Conservation (phyloP, 495 filamentous ascomycete species). For the Neurospora sp. region DNA sequence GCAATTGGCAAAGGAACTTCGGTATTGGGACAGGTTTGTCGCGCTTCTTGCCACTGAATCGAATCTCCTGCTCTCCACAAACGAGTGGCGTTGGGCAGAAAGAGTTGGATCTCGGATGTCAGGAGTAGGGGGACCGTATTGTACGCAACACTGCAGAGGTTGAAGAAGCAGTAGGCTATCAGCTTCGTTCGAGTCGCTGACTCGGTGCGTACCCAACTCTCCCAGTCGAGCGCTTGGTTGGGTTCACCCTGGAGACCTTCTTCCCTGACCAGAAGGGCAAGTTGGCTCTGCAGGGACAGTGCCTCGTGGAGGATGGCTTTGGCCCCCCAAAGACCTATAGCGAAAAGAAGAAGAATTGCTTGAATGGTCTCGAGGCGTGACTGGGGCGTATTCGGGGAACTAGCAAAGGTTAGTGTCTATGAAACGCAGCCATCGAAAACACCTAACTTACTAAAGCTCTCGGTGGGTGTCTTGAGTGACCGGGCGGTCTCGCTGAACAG, state of each 20-base stretch:
- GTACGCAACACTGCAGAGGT: slow-evolving; percentile 48
- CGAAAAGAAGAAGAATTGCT: slow-evolving; percentile 45
- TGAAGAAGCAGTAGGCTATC: slow-evolving; percentile 50
- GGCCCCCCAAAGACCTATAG: slow-evolving; percentile 47
- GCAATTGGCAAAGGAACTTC: slow-evolving; percentile 43
- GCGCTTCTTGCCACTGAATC: slow-evolving; percentile 41
- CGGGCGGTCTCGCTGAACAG: slow-evolving; percentile 39
- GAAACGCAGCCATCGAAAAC: not conserved
- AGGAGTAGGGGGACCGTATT: slow-evolving; percentile 48
- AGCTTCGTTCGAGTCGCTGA: slow-evolving; percentile 44
- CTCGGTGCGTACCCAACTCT: slow-evolving; percentile 49
- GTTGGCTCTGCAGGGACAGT: slow-evolving; percentile 40
- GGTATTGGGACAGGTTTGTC: slow-evolving; percentile 29
- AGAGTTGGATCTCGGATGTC: slow-evolving; percentile 52
- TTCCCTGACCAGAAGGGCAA: slow-evolving; percentile 45
- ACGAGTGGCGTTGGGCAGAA: slow-evolving; percentile 45
- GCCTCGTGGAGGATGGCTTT: slow-evolving; percentile 49
- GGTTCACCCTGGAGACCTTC: slow-evolving; percentile 37
- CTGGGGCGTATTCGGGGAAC: slow-evolving; percentile 41
- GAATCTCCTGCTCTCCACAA: slow-evolving; percentile 42
- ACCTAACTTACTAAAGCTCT: slow-evolving; percentile 36
- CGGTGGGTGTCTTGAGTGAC: slow-evolving; percentile 43
- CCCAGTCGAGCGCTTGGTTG: slow-evolving; percentile 37
- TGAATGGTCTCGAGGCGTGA: slow-evolving; percentile 47
- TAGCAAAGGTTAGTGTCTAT: slow-evolving; percentile 17